Conservation (phyloP, 345 rosid species). For the Rhizophora mangle region DNA sequence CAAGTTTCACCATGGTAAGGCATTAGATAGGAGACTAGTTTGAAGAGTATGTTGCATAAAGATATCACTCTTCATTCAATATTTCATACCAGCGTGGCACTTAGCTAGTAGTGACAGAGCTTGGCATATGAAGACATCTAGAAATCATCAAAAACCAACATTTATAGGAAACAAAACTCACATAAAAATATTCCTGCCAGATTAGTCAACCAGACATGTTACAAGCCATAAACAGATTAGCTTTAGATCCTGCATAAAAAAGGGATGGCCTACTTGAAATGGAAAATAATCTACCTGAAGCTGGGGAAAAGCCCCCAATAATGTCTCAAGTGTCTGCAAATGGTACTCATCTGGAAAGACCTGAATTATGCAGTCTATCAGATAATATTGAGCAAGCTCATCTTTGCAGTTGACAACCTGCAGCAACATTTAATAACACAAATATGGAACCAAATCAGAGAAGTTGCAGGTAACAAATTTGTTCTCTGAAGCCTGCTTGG, state of each 20-base stretch:
- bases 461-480: background rate
- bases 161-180: too few relatives aligned
- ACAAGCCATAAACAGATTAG: background rate
- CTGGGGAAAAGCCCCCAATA: constrained; percentile 87
- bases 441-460: background rate
- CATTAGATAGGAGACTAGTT: too few relatives aligned
- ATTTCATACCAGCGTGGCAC: too few relatives aligned
- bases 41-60: too few relatives aligned
- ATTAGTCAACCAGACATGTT: too few relatives aligned
- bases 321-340: constrained; percentile 89
- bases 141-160: too few relatives aligned
- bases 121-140: too few relatives aligned
- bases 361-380: constrained; percentile 97
- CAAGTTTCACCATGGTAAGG: too few relatives aligned
- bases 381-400: constrained; percentile 88
- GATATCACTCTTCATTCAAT: too few relatives aligned
- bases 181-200: background rate
- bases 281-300: constrained; percentile 65
- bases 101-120: too few relatives aligned
- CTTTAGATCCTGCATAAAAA: background rate
- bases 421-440: background rate
- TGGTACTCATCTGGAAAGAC: constrained; percentile 98
- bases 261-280: background rate
- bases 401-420: constrained; percentile 98
- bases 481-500: too few relatives aligned